Evolutionary conservation across 2,329 filamentous ascomycete species (phyloP).

Genomic region (Elsinoe fawcettii): DNA sequence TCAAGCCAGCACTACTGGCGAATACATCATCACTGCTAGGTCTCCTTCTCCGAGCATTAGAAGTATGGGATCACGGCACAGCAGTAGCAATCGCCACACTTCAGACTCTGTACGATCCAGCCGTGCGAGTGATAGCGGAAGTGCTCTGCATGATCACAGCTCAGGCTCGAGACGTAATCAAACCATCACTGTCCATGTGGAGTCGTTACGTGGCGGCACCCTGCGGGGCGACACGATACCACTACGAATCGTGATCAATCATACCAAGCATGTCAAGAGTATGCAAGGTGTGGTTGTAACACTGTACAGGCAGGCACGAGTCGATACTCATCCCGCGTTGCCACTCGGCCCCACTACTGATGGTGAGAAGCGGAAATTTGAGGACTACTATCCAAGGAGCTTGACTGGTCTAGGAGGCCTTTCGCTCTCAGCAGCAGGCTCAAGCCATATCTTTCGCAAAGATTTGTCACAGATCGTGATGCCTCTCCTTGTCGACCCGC

Average conservation of each 20-base stretch:
- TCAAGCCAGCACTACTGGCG: conserved; percentile 23
- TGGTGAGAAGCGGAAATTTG: conserved; percentile 61
- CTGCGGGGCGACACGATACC: conserved; percentile 77
- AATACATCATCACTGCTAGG: conserved; percentile 27
- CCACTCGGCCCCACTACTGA: conserved; percentile 56
- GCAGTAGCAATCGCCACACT: conserved; percentile 54
- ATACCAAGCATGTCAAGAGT: conserved; percentile 83
- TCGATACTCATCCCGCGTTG: conserved; percentile 67
- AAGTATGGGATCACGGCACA: conserved; percentile 47
- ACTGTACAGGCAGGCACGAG: conserved; percentile 80
- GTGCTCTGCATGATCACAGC: conserved; percentile 24
- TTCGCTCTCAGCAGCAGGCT: conserved; percentile 76
- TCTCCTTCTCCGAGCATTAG: conserved; percentile 42
- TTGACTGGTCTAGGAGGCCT: conserved; percentile 79
- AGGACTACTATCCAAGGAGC: conserved; percentile 81
- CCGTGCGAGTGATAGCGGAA: conserved; percentile 42
- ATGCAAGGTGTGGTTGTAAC: conserved; percentile 89
- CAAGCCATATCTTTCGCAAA: conserved; percentile 89
- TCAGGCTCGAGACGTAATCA: conserved; percentile 45
- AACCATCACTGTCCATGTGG: conserved; percentile 80
- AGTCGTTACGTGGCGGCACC: conserved; percentile 73
- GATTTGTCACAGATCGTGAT: conserved; percentile 84
- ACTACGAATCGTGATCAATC: conserved; percentile 72
- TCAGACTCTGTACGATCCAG: conserved; percentile 36
- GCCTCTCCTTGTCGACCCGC: conserved; percentile 79